Conservation (phyloP, 257 asterid species). For the Nicotiana sylvestris region DNA sequence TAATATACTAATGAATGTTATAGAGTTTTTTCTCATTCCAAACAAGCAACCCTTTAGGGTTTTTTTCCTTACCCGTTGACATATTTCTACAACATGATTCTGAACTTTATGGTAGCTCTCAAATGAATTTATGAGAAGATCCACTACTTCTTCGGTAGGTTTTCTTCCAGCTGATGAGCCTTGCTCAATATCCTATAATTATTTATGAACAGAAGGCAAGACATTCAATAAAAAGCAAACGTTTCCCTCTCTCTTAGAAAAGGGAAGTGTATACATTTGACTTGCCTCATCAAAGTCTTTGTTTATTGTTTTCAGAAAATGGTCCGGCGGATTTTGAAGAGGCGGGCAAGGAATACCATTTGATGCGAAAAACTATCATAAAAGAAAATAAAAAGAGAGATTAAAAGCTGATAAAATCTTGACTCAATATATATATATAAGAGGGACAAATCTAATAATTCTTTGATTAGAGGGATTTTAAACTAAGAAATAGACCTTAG, state of each 20-base stretch:
- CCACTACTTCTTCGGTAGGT: constrained; percentile 16
- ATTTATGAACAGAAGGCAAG: background rate
- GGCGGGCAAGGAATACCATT: background rate
- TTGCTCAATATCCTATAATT: constrained; percentile 14
- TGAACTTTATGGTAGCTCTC: background rate
- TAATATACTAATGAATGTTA: background rate
- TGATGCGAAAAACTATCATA: constrained; percentile 18
- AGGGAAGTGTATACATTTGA: background rate
- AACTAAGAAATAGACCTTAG: background rate
- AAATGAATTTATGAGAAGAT: constrained; percentile 7
- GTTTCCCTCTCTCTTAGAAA: too few species aligned
- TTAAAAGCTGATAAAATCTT: background rate
- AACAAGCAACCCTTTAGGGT: background rate
- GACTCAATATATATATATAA: background rate
- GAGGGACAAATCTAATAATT: constrained; percentile 12
- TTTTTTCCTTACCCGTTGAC: background rate
- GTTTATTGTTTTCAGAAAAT: too few species aligned
- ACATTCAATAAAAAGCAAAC: too few species aligned
- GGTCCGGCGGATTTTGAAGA: too few species aligned
- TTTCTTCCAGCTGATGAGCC: background rate
- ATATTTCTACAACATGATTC: constrained; percentile 14
- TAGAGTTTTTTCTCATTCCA: background rate
- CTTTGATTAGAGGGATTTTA: background rate
- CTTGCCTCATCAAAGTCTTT: too few species aligned
- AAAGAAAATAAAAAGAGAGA: background rate